Percentiles rank a stretch among this genome's conserved stretches.
Evolutionary conservation across 164 flowering plant species (phyloP).

Genomic region (Tetracentron sinense): DNA sequence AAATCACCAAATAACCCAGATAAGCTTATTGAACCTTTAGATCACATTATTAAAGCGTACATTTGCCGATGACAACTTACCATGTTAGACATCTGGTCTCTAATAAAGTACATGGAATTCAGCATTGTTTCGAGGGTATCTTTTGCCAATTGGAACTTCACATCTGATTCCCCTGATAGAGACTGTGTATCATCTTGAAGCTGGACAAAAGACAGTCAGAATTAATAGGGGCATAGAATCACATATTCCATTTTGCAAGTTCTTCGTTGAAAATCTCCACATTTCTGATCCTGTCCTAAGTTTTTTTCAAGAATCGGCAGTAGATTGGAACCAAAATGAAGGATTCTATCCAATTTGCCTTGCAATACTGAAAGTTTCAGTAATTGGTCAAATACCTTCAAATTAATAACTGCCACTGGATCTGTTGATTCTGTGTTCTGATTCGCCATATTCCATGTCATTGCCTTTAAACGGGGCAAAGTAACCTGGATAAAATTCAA

Average conservation of each 20-base stretch:
- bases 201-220: constrained; percentile 29
- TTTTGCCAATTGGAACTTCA: constrained; percentile 57
- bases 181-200: constrained; percentile 48
- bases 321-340: background rate
- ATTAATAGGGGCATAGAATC: background rate
- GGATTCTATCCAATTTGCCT: constrained; percentile 1
- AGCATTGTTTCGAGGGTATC: constrained; percentile 58
- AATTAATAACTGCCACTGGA: constrained; percentile 48
- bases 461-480: constrained; percentile 49
- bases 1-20: background rate
- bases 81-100: constrained; percentile 43
- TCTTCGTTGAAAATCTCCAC: background rate
- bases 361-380: background rate
- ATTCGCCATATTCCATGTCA: constrained; percentile 61
- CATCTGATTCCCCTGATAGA: constrained; percentile 39
- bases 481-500: constrained; percentile 28
- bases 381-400: constrained; percentile 36
- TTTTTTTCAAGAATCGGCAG: background rate
- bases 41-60: background rate
- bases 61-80: constrained; percentile 18
- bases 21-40: background rate
- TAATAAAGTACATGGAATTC: constrained; percentile 50
- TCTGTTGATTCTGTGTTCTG: constrained; percentile 32
- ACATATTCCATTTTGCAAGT: background rate
- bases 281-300: background rate